Evolutionary conservation across 441 rosid species (phyloP), one percentile per base, ranked within the genome.

Genomic region (Melastoma candidum): DNA sequence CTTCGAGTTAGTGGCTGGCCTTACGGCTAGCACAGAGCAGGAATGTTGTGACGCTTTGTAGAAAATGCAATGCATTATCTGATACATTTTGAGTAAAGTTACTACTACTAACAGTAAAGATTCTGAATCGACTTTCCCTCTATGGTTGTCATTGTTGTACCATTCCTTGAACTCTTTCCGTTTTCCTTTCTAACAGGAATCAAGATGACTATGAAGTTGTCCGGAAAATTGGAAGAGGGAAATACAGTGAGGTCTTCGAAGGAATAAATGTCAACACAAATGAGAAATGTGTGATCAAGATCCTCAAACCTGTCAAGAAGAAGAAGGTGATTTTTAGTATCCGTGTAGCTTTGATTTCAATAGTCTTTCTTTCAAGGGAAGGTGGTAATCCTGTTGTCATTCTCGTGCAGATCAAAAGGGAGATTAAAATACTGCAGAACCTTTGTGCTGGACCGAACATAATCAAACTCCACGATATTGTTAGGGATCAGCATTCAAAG

Each of bases 221-320:
- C 55, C 79, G 92, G 60, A 90, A 90, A 75, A 94, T 86, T 52
- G 97, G 97, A 54, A 77, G 97, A 66, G 96, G 97, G 39, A 90
- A 90, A 64, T 90, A 87, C 57, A 90, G 96, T 39, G 98, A 90
- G 68, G 96, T 87, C 54, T 90, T 87, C 60, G 96, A 87, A 68
- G 96, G 96, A 11, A 68, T 87, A 41, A 87, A 87, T 71, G 84
- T 83, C 58, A 81, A 83, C 59, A 90, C 59, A 74, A 87, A 77
- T 46, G 98, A 87, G 66, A 71, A 78, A 49, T 90, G 98, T 60
- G 68, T 87, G 22, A 83, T 90, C 75, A 90, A 90, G 84, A 87
- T 87, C 65, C 98, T 90, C 63, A 87, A 90, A 68, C 96, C 98
- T 67, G 98, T 90, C 48, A 83, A 87, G 95, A 90, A 85, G 68